Evolutionary conservation across 352 stramenopile species (phyloP).

Genomic region (Pilasporangium apinafurcum): DNA sequence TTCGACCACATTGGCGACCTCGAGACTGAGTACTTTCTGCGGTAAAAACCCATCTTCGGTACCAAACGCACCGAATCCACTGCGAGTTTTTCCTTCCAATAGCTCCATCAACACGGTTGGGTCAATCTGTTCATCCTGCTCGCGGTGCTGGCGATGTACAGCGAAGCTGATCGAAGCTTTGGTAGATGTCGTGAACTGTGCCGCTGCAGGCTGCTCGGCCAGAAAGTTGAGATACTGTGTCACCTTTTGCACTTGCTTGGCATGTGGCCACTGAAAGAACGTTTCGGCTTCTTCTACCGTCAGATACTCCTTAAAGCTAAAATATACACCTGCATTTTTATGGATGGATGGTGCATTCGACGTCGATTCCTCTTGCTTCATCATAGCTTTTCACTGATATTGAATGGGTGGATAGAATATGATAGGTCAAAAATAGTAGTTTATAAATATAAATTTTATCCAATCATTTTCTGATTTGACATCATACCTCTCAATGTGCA

Average conservation of each 20-base stretch:
- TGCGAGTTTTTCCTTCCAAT: constrained; percentile 39
- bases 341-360: too few relatives aligned
- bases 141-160: not conserved
- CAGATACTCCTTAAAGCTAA: constrained; percentile 64
- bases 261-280: constrained; percentile 51
- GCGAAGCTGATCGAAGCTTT: constrained; percentile 53
- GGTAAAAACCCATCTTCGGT: constrained; percentile 51
- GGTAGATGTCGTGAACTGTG: constrained; percentile 45
- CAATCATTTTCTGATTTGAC: not conserved
- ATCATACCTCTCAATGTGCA: not conserved
- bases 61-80: constrained; percentile 69
- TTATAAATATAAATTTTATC: not conserved
- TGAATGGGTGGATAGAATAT: too few relatives aligned
- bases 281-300: constrained; percentile 24
- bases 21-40: constrained; percentile 60
- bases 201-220: constrained; percentile 25
- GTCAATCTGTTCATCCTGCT: constrained; percentile 4
- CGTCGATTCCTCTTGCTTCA: too few relatives aligned
- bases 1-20: constrained; percentile 41
- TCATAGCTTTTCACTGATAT: too few relatives aligned
- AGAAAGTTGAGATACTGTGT: constrained; percentile 63
- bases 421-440: not conserved
- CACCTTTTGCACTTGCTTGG: constrained; percentile 48
- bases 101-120: constrained; percentile 17
- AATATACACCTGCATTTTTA: too few relatives aligned